These are phyloP conservation scores for Zymoseptoria brevis DNA, from an alignment of 2,329 filamentous ascomycete species.

Conservation along the genomic window DNA sequence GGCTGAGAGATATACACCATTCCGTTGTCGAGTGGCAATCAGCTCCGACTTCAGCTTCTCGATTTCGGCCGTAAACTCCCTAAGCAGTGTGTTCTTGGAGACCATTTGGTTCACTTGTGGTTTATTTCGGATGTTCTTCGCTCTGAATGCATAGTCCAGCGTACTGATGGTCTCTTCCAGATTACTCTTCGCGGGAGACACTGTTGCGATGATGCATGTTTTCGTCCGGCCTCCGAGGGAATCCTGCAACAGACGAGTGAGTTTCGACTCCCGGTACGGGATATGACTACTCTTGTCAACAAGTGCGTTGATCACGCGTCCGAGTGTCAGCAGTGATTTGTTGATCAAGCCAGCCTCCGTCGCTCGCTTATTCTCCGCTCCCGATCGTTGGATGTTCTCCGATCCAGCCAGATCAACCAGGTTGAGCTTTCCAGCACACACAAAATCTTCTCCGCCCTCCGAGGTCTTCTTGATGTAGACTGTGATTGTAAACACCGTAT, in stretches of 20 bases:
- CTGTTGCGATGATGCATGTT: conserved; percentile 95
- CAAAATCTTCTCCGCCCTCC: conserved; percentile 79
- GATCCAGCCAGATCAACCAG: conserved; percentile 93
- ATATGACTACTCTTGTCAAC: conserved; percentile 88
- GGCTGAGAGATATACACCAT: conserved; percentile 87
- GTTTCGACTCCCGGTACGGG: conserved; percentile 87
- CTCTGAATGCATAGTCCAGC: conserved; percentile 92
- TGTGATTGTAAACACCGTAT: conserved; percentile 95
- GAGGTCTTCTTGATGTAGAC: conserved; percentile 76
- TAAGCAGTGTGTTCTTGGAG: conserved; percentile 84
- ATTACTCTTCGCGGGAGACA: conserved; percentile 91
- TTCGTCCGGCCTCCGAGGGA: conserved; percentile 93
- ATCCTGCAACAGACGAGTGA: conserved; percentile 90
- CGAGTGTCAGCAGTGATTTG: conserved; percentile 89
- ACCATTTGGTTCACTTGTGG: conserved; percentile 88
- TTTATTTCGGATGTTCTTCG: conserved; percentile 98
- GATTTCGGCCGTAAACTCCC: conserved; percentile 85
- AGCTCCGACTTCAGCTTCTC: conserved; percentile 91
- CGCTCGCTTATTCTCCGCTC: conserved; percentile 95
- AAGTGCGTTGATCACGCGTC: conserved; percentile 92
- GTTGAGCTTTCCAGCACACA: conserved; percentile 89
- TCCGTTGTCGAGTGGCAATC: conserved; percentile 83
- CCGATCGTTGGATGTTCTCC: conserved; percentile 94
- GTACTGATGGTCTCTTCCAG: conserved; percentile 98
- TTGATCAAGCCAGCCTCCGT: conserved; percentile 95